phyloP scores from a whole-genome alignment of 768 basidiomycete genomes.

The Pulveroboletus sp. region DNA sequence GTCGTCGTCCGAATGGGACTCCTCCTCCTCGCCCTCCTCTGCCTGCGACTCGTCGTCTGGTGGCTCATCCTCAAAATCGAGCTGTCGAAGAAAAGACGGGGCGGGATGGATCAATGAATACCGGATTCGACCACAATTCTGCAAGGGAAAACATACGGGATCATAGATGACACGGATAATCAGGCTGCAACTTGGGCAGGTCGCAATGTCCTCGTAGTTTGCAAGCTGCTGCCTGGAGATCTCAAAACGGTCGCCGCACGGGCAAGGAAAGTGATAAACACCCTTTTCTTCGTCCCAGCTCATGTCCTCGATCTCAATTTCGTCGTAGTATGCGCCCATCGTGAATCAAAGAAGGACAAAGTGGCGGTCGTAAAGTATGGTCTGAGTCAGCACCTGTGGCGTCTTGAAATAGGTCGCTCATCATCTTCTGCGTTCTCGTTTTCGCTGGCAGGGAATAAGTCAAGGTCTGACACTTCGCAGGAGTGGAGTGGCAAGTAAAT shows the following conservation, averaged over 20 bases:
- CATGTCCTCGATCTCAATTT: conserved; percentile 97
- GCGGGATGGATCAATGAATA: background rate
- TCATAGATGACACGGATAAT: conserved; percentile 92
- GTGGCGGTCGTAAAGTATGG: background rate
- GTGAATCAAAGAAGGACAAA: background rate
- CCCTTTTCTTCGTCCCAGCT: conserved; percentile 76
- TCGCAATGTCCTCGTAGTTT: conserved; percentile 90
- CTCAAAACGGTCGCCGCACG: conserved; percentile 97
- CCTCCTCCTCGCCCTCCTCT: conserved; percentile 31
- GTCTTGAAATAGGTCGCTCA: too few species aligned
- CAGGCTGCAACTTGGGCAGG: conserved; percentile 93
- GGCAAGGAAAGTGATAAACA: conserved; percentile 95
- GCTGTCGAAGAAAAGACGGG: conserved; percentile 35
- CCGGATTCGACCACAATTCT: background rate
- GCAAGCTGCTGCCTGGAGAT: conserved; percentile 81
- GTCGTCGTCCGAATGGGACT: conserved; percentile 38
- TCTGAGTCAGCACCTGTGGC: too few species aligned
- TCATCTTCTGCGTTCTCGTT: too few species aligned
- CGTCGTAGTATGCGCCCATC: conserved; percentile 92
- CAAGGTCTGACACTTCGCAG: too few species aligned
- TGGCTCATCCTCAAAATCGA: conserved; percentile 81
- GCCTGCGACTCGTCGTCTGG: conserved; percentile 41
- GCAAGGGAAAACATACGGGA: conserved; percentile 56
- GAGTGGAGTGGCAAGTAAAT: too few species aligned
- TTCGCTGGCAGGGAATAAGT: too few species aligned